Evolutionary conservation across 805 yeast species (phyloP).

Genomic region (Metschnikowia kofuensis): DNA sequence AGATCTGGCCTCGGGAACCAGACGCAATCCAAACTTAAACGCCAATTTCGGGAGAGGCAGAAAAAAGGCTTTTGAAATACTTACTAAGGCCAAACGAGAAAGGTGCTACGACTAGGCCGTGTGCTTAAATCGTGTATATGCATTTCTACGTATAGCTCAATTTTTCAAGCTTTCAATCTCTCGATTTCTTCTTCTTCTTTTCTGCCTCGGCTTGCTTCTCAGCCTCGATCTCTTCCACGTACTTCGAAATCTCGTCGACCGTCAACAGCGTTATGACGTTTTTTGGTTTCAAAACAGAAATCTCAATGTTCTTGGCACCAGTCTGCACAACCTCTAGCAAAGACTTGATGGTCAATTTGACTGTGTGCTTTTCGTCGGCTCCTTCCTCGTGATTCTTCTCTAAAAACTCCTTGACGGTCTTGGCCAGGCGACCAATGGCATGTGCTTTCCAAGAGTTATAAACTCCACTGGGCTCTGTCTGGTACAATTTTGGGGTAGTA

Average conservation of each 20-base stretch:
- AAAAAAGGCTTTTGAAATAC: no score
- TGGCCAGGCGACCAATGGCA: constrained; percentile 92
- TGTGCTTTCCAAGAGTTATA: constrained; percentile 98
- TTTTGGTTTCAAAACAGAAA: constrained; percentile 78
- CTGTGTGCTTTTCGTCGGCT: constrained; percentile 63
- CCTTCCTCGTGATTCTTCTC: constrained; percentile 80
- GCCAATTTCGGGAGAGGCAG: no score
- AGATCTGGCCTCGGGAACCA: no score
- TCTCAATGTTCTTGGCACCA: constrained; percentile 94
- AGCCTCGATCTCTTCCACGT: constrained; percentile 79
- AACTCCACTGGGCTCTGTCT: constrained; percentile 97
- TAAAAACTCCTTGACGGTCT: constrained; percentile 91
- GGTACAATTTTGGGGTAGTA: constrained; percentile 75
- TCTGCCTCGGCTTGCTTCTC: constrained; percentile 85
- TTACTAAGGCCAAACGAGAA: no score
- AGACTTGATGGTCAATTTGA: constrained; percentile 79
- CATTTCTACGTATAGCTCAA: no score
- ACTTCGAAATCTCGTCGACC: constrained; percentile 67
- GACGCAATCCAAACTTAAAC: no score
- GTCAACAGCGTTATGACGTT: constrained; percentile 55
- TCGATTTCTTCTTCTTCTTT: constrained; percentile 51
- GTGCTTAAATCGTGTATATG: no score
- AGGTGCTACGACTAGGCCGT: no score
- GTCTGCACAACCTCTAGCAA: constrained; percentile 96
- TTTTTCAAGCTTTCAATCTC: not conserved